Evolutionary conservation across 139 green algal genomes (phyloP).

Genomic region (Pedinophyceae sp.): DNA sequence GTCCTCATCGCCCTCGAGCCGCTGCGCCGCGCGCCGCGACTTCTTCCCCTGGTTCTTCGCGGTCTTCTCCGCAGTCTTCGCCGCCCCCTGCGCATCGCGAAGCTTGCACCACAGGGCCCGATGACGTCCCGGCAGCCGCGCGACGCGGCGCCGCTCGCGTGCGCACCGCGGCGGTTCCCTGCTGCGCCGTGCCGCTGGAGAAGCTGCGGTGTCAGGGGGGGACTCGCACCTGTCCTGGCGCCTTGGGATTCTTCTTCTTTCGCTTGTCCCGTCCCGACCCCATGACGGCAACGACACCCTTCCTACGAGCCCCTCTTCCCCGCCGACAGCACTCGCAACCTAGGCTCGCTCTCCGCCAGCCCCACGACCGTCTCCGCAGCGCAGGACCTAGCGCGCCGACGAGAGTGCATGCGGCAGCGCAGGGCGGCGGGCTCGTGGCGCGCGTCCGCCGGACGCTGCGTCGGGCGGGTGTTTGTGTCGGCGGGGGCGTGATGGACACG

Average conservation of each 20-base stretch:
- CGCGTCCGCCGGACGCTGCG: too few relatives aligned
- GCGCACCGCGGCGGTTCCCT: background rate
- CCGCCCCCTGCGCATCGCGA: background rate
- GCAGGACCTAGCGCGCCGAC: too few relatives aligned
- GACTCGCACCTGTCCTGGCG: background rate
- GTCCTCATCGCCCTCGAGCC: background rate
- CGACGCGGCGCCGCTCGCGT: slow-evolving; percentile 1
- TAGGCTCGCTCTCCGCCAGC: too few relatives aligned
- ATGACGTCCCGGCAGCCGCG: background rate
- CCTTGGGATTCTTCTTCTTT: background rate
- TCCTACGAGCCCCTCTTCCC: too few relatives aligned
- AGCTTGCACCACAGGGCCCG: background rate
- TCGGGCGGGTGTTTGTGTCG: too few relatives aligned
- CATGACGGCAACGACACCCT: background rate
- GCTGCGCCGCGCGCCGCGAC: too few relatives aligned
- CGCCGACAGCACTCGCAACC: too few relatives aligned
- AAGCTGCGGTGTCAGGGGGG: background rate
- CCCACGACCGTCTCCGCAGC: too few relatives aligned
- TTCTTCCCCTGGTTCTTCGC: background rate
- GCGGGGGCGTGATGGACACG: too few relatives aligned
- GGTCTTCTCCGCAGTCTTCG: background rate
- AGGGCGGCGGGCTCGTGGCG: too few relatives aligned
- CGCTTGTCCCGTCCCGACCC: background rate
- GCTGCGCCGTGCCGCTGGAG: background rate
- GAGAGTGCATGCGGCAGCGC: too few relatives aligned